Evolutionary conservation across 129 eudicot species (phyloP), one percentile per base, ranked within the genome.

Genomic region (Artemisia tridentata): DNA sequence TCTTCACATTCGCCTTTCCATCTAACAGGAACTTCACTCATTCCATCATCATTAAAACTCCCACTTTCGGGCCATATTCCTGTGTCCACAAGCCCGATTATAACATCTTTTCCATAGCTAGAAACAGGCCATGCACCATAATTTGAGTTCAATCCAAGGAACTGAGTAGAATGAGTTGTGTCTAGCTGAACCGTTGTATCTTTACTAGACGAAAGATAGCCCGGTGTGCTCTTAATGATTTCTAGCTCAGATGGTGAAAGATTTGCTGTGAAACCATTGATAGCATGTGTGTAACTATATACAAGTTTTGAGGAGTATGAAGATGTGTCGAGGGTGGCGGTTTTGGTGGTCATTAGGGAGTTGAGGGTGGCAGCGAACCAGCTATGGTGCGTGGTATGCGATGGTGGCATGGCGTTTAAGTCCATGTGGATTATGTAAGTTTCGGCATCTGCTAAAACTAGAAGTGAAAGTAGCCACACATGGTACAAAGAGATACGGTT

Each of bases 11-110:
- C 75, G 1, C 97, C 97, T 71, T 81, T 90, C 97, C 97, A 90
- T 63, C 85, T 72, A 0, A 81, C 64, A 2, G 97, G 97, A 59
- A 87, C 57, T 10, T 73, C 80, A 29, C 76, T 46, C 85, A 90
- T 80, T 25, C 95, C 89, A 10, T 71, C 59, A n/a, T 90, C 97
- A 16, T 38, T 13, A 20, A 63, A 90, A 74, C 97, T 90, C 63
- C 18, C 78, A 34, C 95, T 87, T 78, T 90, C 97, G 3, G 97
- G 97, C 91, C 95, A 90, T 25, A 90, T 20, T 13, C 97, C 97
- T 0, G 91, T 85, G 80, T 90, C 97, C 20, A 90, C 83, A 7
- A 90, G n/a, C 25, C 97, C 97, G 12, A 90, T 78, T 11, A 90
- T 87, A 45, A 90, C 87, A 58, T 87, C 95, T 13, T 72, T 72